A percentile compares a stretch with the other conserved stretches of the same genome.
phyloP scores from a whole-genome alignment of 2,329 filamentous ascomycete species.

The Pseudogymnoascus sp. region DNA sequence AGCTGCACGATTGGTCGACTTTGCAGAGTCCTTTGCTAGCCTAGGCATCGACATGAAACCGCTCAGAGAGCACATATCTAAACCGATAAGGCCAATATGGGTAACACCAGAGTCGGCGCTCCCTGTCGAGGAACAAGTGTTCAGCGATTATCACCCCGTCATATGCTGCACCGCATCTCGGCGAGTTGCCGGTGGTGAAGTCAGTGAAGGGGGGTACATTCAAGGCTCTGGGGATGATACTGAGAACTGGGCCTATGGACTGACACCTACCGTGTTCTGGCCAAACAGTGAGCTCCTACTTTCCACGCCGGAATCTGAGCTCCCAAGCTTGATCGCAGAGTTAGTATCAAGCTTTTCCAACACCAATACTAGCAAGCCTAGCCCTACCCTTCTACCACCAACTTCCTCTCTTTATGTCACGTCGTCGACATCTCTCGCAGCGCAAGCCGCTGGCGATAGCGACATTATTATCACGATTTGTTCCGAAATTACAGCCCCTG shows the following conservation, averaged over 20 bases:
- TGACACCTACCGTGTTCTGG: conserved; percentile 81
- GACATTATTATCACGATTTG: conserved; percentile 34
- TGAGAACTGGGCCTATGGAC: conserved; percentile 81
- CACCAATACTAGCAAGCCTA: neutral
- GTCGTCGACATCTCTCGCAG: conserved; percentile 14
- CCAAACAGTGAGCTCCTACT: conserved; percentile 54
- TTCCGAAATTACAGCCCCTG: conserved; percentile 37
- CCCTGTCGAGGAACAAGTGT: conserved; percentile 36
- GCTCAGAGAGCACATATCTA: conserved; percentile 51
- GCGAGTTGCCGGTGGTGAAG: conserved; percentile 60
- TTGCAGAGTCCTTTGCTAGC: conserved; percentile 48
- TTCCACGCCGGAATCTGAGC: conserved; percentile 56
- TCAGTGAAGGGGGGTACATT: conserved; percentile 70
- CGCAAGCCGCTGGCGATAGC: neutral
- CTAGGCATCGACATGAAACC: conserved; percentile 53
- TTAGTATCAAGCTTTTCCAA: conserved; percentile 32
- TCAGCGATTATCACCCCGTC: conserved; percentile 59
- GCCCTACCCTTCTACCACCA: conserved; percentile 14
- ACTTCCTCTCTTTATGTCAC: conserved; percentile 24
- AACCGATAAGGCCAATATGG: conserved; percentile 74
- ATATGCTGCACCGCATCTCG: conserved; percentile 82
- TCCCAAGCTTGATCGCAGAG: conserved; percentile 43
- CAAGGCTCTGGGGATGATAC: conserved; percentile 94
- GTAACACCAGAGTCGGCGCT: conserved; percentile 61
- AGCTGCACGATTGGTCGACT: conserved; percentile 38